phyloP scores from a whole-genome alignment of 345 rosid genomes.

The Salix suchowensis region DNA sequence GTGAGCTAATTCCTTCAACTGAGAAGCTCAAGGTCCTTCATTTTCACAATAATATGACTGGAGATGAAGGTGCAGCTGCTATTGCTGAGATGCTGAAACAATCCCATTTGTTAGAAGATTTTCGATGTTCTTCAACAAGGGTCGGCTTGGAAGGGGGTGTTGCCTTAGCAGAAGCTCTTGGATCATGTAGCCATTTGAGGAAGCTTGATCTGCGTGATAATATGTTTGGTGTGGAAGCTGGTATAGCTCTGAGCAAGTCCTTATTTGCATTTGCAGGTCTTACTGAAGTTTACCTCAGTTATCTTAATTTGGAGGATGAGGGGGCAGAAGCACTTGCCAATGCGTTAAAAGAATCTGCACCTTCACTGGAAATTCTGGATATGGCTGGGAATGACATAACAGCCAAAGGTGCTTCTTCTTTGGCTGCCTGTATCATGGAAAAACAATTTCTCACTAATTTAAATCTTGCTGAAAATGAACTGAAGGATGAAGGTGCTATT shows the following conservation, averaged over 20 bases:
- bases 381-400: conserved; percentile 95
- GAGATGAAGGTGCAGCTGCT: conserved; percentile 82
- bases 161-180: conserved; percentile 72
- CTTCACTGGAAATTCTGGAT: conserved; percentile 64
- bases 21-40: conserved; percentile 73
- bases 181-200: conserved; percentile 51
- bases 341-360: conserved; percentile 68
- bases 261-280: conserved; percentile 46
- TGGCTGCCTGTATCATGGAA: conserved; percentile 59
- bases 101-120: conserved; percentile 62
- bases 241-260: conserved; percentile 65
- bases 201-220: conserved; percentile 90
- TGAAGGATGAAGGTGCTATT: conserved; percentile 76
- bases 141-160: conserved; percentile 72
- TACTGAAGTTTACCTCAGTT: conserved; percentile 73
- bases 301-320: conserved; percentile 78
- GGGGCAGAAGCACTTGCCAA: conserved; percentile 64
- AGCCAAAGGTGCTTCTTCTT: conserved; percentile 50
- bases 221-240: conserved; percentile 81
- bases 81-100: conserved; percentile 68
- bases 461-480: conserved; percentile 83
- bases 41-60: conserved; percentile 92
- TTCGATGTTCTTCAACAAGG: conserved; percentile 87
- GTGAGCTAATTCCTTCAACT: conserved; percentile 80
- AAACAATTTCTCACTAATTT: conserved; percentile 60